Evolutionary conservation across 805 yeast species (phyloP), one percentile per base, ranked within the genome.

Genomic region (Komagataella pastoris): DNA sequence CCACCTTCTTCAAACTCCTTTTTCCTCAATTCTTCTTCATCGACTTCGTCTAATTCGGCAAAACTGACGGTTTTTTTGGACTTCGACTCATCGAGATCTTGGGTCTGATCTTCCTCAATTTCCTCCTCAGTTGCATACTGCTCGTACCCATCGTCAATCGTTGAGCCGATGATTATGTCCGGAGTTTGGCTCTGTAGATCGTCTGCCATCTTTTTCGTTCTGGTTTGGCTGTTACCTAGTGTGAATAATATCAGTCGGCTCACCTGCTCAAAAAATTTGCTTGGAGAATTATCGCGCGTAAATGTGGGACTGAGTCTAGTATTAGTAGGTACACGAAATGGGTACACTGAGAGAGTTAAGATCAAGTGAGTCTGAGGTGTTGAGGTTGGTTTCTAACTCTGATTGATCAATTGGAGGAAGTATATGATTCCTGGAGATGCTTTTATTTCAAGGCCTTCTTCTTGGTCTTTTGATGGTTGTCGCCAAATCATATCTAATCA

Each of bases 1-100:
- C 98, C 98, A 67, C 98, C 97, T 69, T 88, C 98, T 75, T 88
- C 95, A 61, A 93, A 90, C 67, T 91, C 97, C 64, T 81, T 76
- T 61, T 76, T 75, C 61, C 88, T 83, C 55, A 76, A 79, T 67
- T 85, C 96, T 63, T 84, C 95, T 54, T 80, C 88, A 44, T 68
- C 67, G 51, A 73, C 72, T 53, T 73, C 81, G 50, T 83, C 88
- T 36, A 82, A 66, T 36, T 77, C 83, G 44, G 89, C 89, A 66
- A 90, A 90, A 4, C 93, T 79, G 49, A 91, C 98, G 30, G 83
- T 73, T 69, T 90, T 90, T 71, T 84, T 77, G 49, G 64, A 58
- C 50, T 59, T 68, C 60, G 51, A 68, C 50, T 65, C 76, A 47
- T 67, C 71, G 54, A 67, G 74, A 47, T 68, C 76, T 51, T 65